Base-by-base conservation (phyloP, 176 grass and related monocot genomes). In the Bolboschoenus planiculmis region DNA sequence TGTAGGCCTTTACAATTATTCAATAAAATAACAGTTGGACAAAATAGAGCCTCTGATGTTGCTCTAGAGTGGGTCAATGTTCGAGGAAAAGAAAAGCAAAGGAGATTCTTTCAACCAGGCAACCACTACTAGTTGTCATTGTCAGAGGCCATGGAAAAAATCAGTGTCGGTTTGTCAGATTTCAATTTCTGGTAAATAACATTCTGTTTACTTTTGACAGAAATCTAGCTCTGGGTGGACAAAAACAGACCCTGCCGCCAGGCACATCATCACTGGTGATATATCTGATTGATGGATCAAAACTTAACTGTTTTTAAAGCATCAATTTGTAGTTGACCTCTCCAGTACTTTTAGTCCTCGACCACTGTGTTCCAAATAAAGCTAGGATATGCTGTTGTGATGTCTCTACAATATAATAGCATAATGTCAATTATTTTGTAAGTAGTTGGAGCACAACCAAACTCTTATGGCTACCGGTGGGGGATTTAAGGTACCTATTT, bases 301-400 rank as follows among this genome's bases (percentile, higher is more conserved):
- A 1, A 48, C 42, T 0, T 11, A 29, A 21, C 46, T 54, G 30
- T 35, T 34, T 65, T 7, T n/a, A 53, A 67, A 26, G 23, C 34
- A 26, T 68, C 30, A 54, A 21, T 15, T 46, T 3, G 7, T 33
- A 72, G 18, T 10, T 26, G 23, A 59, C 7, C 21, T 64, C 7
- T 50, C n/a, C 39, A 10, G 27, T 55, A 42, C 83, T 78, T 39
- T 90, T 34, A 92, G 66, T 96, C 90, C 80, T 96, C 93, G 48
- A 95, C 88, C 13, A 63, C 84, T 0, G 90, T 92, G 26, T 96
- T 87, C 82, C 90, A 92, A 56, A 96, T 85, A 81, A 96, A 96
- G 78, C 90, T 91, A 71, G 93, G 86, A 81, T 89, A 96, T 56
- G 76, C 86, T 2, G 90, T 92, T 0, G 93, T 96, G 78, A 96